Evolutionary conservation across 345 rosid genomes (phyloP).

Genomic region (Eucalyptus pauciflora): DNA sequence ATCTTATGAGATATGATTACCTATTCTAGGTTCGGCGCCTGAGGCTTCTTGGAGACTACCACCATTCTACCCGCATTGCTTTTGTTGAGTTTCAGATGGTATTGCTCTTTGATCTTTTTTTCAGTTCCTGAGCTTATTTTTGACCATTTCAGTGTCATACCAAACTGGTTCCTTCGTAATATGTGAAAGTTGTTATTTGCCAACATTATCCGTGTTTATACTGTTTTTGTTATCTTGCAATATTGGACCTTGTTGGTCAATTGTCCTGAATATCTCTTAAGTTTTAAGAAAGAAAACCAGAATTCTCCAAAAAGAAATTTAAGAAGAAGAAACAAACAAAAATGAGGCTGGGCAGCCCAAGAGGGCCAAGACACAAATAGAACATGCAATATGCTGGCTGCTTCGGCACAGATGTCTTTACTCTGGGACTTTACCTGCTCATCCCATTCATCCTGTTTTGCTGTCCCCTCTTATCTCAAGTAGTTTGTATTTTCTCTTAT

Average conservation of each 20-base stretch:
- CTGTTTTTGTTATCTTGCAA: background rate
- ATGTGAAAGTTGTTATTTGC: background rate
- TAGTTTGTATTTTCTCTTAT: background rate
- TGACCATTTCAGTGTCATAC: background rate
- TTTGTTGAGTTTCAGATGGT: constrained; percentile 89
- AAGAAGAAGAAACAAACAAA: background rate
- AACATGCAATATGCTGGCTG: background rate
- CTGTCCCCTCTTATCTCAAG: background rate
- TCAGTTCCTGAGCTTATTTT: background rate
- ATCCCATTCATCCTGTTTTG: background rate
- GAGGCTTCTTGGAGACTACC: constrained; percentile 92
- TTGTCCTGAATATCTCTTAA: background rate
- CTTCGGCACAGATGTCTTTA: background rate
- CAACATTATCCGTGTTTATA: background rate
- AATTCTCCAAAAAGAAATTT: background rate
- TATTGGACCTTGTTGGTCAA: background rate
- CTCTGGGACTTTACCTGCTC: background rate
- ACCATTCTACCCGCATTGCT: constrained; percentile 87
- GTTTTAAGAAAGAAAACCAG: background rate
- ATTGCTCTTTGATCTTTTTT: background rate
- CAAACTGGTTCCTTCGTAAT: background rate
- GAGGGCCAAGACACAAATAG: background rate
- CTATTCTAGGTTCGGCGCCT: constrained; percentile 62
- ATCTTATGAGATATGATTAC: background rate
- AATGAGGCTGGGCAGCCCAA: background rate